Base-by-base conservation (phyloP, 208 protist species). In the Herpetomonas samuelpessoai region DNA sequence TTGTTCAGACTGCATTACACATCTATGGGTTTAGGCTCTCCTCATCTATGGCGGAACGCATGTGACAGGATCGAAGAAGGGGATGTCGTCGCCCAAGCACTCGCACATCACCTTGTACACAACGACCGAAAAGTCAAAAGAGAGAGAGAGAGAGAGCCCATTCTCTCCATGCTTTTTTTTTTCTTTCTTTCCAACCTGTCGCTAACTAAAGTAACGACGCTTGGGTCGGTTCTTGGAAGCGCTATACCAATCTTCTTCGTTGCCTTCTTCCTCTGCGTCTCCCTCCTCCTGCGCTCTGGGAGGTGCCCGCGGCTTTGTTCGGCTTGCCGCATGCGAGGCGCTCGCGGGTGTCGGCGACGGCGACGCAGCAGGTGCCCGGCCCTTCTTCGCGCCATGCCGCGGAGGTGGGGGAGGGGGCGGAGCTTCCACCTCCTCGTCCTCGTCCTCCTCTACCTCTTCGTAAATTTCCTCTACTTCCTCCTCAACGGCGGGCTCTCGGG, bases 181-280 rank as follows among this genome's bases (percentile, higher is more conserved):
- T 50, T 50, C 35, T 51, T 54, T 26, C 39, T 4, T 2, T 27
- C 9, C 21, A 4, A n/a, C 19, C 4, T 7, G 3, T 0, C 9
- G 14, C 46, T 68, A 86, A 48, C 65, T 71, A 30, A 76, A 70
- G 46, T 68, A 62, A 12, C 68, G 71, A 12, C 79, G 73, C 70
- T 81, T 81, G 18, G 74, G 59, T 22, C 68, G 67, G 61, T 51
- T 67, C 18, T 56, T 69, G 38, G 77, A 78, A 66, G 74, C 28
- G 35, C 38, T 53, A 21, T 51, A 53, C 48, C 48, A 55, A 39
- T 64, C 46, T n/a, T 51, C 19, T 26, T 51, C 46, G 12, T 51
- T 51, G 46, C 46, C 22, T n/a, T 26, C 22, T 26, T 67, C 54
- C 16, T 46, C 50, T 7, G 6, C 44, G 22, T 58, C 66, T 25